Evolutionary conservation across 2,329 filamentous ascomycete species (phyloP).

Genomic region (Westerdykella aurantiaca): DNA sequence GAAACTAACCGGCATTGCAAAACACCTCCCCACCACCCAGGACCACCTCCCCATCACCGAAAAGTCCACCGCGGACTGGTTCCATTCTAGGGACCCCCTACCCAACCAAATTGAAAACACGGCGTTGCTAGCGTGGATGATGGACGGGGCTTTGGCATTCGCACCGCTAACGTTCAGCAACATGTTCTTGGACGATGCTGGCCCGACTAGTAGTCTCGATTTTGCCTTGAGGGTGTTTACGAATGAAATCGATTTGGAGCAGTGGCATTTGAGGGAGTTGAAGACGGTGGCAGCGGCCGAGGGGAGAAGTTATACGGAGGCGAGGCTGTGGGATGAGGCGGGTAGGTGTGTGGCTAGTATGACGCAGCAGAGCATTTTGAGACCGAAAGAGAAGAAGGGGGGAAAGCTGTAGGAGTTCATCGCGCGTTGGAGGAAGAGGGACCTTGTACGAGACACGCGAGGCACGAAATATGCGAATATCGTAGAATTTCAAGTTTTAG

Average conservation of each 20-base stretch:
- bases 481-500: too few species aligned
- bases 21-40: slow-evolving; percentile 28
- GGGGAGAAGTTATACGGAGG: slow-evolving; percentile 45
- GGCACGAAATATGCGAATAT: too few species aligned
- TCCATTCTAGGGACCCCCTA: slow-evolving; percentile 20
- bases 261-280: slow-evolving; percentile 44
- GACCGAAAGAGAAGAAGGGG: slow-evolving; percentile 13
- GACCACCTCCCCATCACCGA: slow-evolving; percentile 35
- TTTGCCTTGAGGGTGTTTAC: slow-evolving; percentile 46
- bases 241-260: slow-evolving; percentile 35
- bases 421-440: not conserved
- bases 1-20: slow-evolving; percentile 41
- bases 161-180: slow-evolving; percentile 41
- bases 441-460: too few species aligned
- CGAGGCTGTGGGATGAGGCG: slow-evolving; percentile 41
- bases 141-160: slow-evolving; percentile 45
- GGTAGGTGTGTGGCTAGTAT: slow-evolving; percentile 45
- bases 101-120: slow-evolving; percentile 28
- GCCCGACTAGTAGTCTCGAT: slow-evolving; percentile 45
- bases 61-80: slow-evolving; percentile 41
- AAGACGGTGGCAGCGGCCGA: slow-evolving; percentile 34
- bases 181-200: slow-evolving; percentile 42
- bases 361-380: slow-evolving; percentile 44
- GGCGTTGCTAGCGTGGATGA: slow-evolving; percentile 39
- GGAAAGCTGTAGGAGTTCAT: slow-evolving; percentile 12